phyloP scores from a whole-genome alignment of 2,329 filamentous ascomycete genomes.

The Trichophyton equinum region DNA sequence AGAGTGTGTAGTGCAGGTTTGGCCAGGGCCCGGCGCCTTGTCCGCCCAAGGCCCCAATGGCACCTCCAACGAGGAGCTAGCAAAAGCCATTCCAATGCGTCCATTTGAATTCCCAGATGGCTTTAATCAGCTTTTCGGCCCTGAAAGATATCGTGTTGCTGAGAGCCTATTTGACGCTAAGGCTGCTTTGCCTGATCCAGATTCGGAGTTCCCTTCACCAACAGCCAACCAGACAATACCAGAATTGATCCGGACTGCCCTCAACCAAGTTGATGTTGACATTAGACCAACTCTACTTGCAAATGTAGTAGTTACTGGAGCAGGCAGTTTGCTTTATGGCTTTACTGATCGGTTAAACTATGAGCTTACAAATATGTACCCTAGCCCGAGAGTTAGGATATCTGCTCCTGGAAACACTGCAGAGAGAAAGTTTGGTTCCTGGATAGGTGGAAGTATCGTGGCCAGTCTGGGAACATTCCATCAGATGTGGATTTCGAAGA shows the following conservation, averaged over 20 bases:
- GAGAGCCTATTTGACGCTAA: constrained; percentile 87
- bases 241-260: constrained; percentile 62
- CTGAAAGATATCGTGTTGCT: constrained; percentile 71
- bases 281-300: constrained; percentile 67
- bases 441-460: constrained; percentile 93
- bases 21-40: constrained; percentile 66
- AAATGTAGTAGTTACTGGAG: constrained; percentile 89
- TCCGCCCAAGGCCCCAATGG: constrained; percentile 39
- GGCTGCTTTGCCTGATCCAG: constrained; percentile 48
- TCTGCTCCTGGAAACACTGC: constrained; percentile 74
- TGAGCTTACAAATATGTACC: constrained; percentile 70
- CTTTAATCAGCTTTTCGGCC: constrained; percentile 86
- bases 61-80: constrained; percentile 59
- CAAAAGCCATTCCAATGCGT: constrained; percentile 59
- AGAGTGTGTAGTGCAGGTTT: constrained; percentile 89
- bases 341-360: constrained; percentile 82
- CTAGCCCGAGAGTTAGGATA: constrained; percentile 74
- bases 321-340: constrained; percentile 73
- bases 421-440: constrained; percentile 82
- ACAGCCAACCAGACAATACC: constrained; percentile 70
- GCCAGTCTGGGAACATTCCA: constrained; percentile 94
- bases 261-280: constrained; percentile 78
- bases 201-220: constrained; percentile 37
- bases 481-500: constrained; percentile 97
- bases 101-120: constrained; percentile 97